phyloP scores from a whole-genome alignment of 2,329 filamentous ascomycete genomes.

The Fusarium sp. region DNA sequence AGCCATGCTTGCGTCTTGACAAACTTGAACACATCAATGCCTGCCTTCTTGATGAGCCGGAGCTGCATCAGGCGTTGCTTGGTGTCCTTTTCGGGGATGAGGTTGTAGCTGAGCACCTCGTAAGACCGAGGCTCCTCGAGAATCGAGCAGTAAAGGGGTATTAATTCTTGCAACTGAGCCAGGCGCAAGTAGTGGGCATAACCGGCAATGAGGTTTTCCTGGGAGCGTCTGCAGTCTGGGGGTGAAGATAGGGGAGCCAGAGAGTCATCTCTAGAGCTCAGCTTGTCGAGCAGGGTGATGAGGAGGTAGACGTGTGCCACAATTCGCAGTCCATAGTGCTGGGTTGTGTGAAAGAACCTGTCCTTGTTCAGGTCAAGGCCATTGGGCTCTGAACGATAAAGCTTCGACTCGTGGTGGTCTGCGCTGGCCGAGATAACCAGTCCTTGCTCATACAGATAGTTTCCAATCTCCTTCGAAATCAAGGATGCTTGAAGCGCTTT shows the following conservation, averaged over 20 bases:
- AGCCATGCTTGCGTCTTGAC: conserved; percentile 74
- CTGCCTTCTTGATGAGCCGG: conserved; percentile 78
- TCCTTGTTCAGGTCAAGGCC: conserved; percentile 53
- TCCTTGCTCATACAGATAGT: conserved; percentile 71
- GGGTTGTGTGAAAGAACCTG: conserved; percentile 66
- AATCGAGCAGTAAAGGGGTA: conserved; percentile 89
- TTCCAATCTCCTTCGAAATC: conserved; percentile 71
- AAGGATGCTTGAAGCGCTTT: conserved; percentile 83
- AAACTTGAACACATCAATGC: conserved; percentile 79
- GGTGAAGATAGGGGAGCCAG: conserved; percentile 19
- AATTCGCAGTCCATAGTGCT: conserved; percentile 75
- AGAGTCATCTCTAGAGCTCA: conserved; percentile 51
- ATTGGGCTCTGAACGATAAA: conserved; percentile 38
- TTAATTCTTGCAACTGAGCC: conserved; percentile 78
- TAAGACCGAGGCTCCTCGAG: conserved; percentile 74
- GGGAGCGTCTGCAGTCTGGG: conserved; percentile 55
- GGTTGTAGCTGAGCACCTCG: conserved; percentile 78
- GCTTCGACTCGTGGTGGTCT: conserved; percentile 41
- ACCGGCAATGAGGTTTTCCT: conserved; percentile 81
- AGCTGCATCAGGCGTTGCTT: conserved; percentile 76
- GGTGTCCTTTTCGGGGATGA: conserved; percentile 77
- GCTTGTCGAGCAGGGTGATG: conserved; percentile 73
- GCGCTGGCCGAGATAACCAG: conserved; percentile 49
- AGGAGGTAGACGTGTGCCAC: conserved; percentile 75
- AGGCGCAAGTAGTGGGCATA: conserved; percentile 86